Base-by-base conservation (phyloP, 2,329 filamentous ascomycete genomes). In the Exophiala spinifera region DNA sequence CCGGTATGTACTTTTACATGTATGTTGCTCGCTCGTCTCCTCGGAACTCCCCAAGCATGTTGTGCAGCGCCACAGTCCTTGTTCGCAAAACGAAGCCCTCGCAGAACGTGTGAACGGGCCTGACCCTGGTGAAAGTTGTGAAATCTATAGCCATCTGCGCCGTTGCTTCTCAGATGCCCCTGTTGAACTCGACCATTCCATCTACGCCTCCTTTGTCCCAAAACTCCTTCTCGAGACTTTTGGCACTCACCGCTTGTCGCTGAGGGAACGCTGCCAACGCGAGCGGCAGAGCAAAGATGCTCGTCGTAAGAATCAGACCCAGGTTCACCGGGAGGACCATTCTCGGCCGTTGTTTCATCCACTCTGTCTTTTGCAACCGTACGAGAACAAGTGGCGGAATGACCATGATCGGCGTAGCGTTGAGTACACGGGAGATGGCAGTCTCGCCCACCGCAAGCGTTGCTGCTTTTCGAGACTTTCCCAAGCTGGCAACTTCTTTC, bases 331-430 rank as follows among this genome's bases (percentile, higher is more conserved):
- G 90, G 53, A 88, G 76, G 10, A 89, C 87, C 72, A 91, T 77
- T 55, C 85, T 79, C 5, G 92, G 94, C 61, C 89, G 82, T 59
- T 79, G 77, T 74, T 85, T 84, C 64, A 97, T 74, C 90, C 90
- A 97, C 56, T 86, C 79, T 48, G 84, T 88, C 72, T 85, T 82
- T 79, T 99, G 91, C 64, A 99, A 76, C 63, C 85, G 80, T 49
- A 97, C 88, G 51, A 99, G 80, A 20, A 95, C 75, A 68, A 99
- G 77, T 19, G 94, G 90, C 39, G 94, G 94, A 43, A 99, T 78
- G 13, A 95, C 91, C 94, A 99, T 99, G 75, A 99, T 94, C 10
- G 94, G 94, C 11, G 89, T 95, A 57, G 90, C 88, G 72, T 97
- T 99, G 65, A 97, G 79, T 56, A 97, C 91, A 56, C 94, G 84